These are phyloP conservation scores for Tolypocladium tundrense DNA, from an alignment of 2,329 filamentous ascomycete genomes.

Conservation along the genomic window DNA sequence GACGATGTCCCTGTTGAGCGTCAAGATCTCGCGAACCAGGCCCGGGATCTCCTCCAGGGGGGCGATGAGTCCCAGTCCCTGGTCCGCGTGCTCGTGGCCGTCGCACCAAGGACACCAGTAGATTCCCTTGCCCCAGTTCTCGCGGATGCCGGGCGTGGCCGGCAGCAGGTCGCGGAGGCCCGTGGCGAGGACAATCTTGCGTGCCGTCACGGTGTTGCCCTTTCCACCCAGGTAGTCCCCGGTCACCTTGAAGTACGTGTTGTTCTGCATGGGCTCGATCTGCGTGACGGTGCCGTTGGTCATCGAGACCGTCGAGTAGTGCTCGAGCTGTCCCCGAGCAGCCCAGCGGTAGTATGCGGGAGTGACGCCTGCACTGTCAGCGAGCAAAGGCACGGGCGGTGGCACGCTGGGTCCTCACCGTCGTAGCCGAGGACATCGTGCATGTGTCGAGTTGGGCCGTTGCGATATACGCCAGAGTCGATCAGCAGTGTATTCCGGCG, in stretches of 20 bases:
- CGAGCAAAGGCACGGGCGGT: neutral
- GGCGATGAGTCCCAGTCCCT: slow-evolving; percentile 43
- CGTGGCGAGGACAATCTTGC: slow-evolving; percentile 47
- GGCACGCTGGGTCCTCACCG: slow-evolving; percentile 24
- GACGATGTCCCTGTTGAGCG: slow-evolving; percentile 43
- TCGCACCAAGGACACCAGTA: slow-evolving; percentile 59
- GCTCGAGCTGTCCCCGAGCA: slow-evolving; percentile 40
- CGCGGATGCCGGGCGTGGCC: slow-evolving; percentile 38
- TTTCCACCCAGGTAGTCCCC: slow-evolving; percentile 8
- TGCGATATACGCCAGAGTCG: slow-evolving; percentile 49
- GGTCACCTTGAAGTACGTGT: slow-evolving; percentile 35
- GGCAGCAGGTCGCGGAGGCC: slow-evolving; percentile 47
- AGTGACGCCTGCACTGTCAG: slow-evolving; percentile 32
- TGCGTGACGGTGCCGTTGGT: slow-evolving; percentile 41
- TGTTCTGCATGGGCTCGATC: slow-evolving; percentile 26
- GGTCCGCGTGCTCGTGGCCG: slow-evolving; percentile 50
- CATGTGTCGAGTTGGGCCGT: slow-evolving; percentile 44
- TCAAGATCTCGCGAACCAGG: slow-evolving; percentile 40
- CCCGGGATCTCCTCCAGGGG: slow-evolving; percentile 31
- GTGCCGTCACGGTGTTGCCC: slow-evolving; percentile 28
- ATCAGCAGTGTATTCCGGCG: slow-evolving; percentile 43
- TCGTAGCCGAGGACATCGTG: slow-evolving; percentile 53
- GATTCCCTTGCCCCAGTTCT: slow-evolving; percentile 49
- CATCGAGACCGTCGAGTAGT: slow-evolving; percentile 39
- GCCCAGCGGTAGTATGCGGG: slow-evolving; percentile 43